Evolutionary conservation across 2,329 filamentous ascomycete species (phyloP).

Genomic region (Corinectria fuckeliana): DNA sequence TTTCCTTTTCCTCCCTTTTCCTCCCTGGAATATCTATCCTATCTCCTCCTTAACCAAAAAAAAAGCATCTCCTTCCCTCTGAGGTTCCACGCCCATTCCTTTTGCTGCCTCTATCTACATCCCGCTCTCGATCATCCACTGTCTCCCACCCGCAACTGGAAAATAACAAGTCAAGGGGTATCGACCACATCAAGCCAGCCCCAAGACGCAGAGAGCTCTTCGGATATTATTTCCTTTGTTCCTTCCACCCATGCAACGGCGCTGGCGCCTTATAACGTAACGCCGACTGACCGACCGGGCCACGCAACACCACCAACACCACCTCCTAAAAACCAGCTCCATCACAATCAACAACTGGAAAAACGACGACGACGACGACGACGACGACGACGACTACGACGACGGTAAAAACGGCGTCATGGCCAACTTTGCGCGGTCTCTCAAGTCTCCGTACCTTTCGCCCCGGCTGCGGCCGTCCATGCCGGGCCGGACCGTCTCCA

Average conservation of each 20-base stretch:
- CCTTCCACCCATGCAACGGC: not conserved
- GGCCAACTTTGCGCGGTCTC: slow-evolving; percentile 57
- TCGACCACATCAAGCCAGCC: too few species aligned
- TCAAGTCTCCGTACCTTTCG: slow-evolving; percentile 55
- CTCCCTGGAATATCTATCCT: not conserved
- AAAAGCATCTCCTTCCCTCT: not conserved
- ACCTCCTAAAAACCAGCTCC: not conserved
- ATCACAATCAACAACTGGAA: slow-evolving; percentile 2
- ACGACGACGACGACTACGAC: slow-evolving; percentile 11
- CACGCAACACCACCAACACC: not conserved
- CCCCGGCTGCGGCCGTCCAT: slow-evolving; percentile 52
- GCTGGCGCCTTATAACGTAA: slow-evolving; percentile 12
- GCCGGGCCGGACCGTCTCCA: slow-evolving; percentile 53
- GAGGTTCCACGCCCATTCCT: too few species aligned
- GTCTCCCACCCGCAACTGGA: too few species aligned
- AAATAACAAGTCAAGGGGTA: not conserved
- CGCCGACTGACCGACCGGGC: not conserved
- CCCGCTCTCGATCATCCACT: too few species aligned
- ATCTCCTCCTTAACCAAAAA: not conserved
- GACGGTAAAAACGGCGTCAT: slow-evolving; percentile 41
- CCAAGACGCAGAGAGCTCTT: too few species aligned
- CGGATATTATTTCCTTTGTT: too few species aligned
- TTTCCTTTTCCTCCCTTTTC: not conserved
- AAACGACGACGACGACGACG: slow-evolving; percentile 19
- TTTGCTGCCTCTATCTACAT: too few species aligned